Evolutionary conservation across 139 green algal species (phyloP), one percentile per base, ranked within the genome.

Genomic region (Yamagishiella unicocca): DNA sequence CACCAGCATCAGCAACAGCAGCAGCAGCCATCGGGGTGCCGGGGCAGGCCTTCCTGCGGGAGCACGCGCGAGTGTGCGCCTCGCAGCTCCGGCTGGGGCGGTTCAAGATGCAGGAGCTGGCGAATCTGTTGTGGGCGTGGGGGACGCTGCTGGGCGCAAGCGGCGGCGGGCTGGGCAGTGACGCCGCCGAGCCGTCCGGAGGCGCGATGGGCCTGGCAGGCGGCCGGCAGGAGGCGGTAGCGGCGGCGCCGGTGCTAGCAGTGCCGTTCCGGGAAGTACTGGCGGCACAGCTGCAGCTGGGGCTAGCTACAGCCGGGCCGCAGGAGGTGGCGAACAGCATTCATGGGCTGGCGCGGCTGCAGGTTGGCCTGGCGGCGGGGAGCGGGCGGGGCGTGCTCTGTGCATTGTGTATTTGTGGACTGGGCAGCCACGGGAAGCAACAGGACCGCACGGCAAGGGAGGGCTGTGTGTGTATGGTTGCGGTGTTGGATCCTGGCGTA

Each of bases 261-360:
- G 46, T 85, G 31, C 79, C 79, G 38, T 75, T 46, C 40, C n/a
- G 31, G 17, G 61, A 86, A 7, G 35, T 86, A 6, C 80, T 86
- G 43, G 19, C 64, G 64, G 80, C 80, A 21, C 80, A 86, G 43
- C 4, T 86, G 64, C n/a, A 21, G 64, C 31, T 77, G 61, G 80
- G 80, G 9, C 80, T 86, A 43, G 80, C 0, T 0, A 25, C 21
- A 7, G 64, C 80, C n/a, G 40, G 62, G 12, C 77, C 86, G 53
- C 86, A 84, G 50, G 64, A 87, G 67, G 53, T 91, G 43, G 55
- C 87, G 40, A 82, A 92, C 84, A 73, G 83, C 62, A 50, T 90
- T 43, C 31, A 61, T 6, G 78, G 84, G 12, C 75, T 89, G 74
- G 74, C 84, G 7, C 54, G 68, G 35, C 61, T 89, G 31, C 74